Evolutionary conservation across 495 filamentous ascomycete genomes (phyloP), one percentile per base, ranked within the genome.

Genomic region (Chaetomidium leptoderma): DNA sequence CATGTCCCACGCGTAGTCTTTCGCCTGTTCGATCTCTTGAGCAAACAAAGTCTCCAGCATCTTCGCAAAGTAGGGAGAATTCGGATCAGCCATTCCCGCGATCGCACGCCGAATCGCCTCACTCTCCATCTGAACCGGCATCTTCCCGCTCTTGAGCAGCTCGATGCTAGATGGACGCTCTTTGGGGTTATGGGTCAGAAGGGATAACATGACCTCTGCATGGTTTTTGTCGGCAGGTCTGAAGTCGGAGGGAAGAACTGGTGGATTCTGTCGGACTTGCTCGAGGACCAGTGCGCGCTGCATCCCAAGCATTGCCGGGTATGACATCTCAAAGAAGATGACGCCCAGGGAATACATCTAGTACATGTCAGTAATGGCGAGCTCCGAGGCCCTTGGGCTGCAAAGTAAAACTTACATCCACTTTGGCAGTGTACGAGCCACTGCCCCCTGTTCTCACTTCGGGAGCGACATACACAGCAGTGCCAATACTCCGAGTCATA

Each of bases 251-350:
- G 93, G 93, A 39, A 97, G 80, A 7, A 65, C 70, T 43, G 87
- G 83, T 17, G 86, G 74, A 36, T 81, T 81, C 60, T 87, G 79
- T 26, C 92, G 81, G 13, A 98, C 76, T 42, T 79, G 74, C 52
- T 86, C 79, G 16, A 97, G 73, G 10, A 88, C 86, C 53, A 86
- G 74, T 23, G 88, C 90, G 33, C 95, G 83, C 71, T 97, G 91
- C 91, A 97, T 97, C 0, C 84, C 87, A 1, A 88, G 84, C 48
- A 86, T 84, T 3, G 95, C 77, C 27, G 85, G 78, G 63, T 91
- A 85, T 60, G 88, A 93, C 92, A 98, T 97, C 69, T 98, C 93
- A 63, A 97, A 96, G 72, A 98, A 95, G 56, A 98, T 97, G 44
- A 98, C 87, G 10, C 93, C 93, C 29, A 98, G 75, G 0, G 95